These are phyloP conservation scores for Colletotrichum spinosum DNA, from an alignment of 2,329 filamentous ascomycete genomes.

Conservation along the genomic window DNA sequence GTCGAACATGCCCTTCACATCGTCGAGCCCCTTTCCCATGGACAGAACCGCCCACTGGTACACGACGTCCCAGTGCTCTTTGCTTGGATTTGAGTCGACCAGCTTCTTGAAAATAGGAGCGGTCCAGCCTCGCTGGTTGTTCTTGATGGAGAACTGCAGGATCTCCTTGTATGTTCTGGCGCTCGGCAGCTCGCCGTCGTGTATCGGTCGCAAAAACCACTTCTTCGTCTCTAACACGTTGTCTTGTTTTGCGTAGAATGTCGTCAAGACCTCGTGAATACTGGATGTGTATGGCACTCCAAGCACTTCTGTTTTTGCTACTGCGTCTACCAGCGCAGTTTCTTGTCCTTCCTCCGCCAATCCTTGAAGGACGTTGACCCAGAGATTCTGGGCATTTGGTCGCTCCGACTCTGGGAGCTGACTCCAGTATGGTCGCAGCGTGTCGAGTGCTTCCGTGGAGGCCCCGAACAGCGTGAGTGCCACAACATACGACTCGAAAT, in stretches of 20 bases:
- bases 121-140: conserved; percentile 71
- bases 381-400: conserved; percentile 49
- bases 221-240: conserved; percentile 70
- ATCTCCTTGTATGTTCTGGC: conserved; percentile 63
- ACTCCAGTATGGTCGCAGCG: conserved; percentile 45
- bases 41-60: conserved; percentile 81
- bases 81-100: conserved; percentile 58
- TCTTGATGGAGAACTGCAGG: conserved; percentile 71
- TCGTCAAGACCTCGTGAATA: conserved; percentile 67
- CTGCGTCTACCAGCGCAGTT: conserved; percentile 66
- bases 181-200: conserved; percentile 53
- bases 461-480: conserved; percentile 66
- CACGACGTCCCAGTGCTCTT: conserved; percentile 76
- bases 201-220: conserved; percentile 73
- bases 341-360: conserved; percentile 71
- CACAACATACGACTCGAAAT: conserved; percentile 58
- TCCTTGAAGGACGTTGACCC: conserved; percentile 68
- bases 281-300: conserved; percentile 57
- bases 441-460: conserved; percentile 61
- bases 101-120: conserved; percentile 67
- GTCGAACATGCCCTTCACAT: conserved; percentile 78
- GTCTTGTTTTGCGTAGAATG: conserved; percentile 70
- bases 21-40: conserved; percentile 75
- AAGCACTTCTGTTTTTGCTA: conserved; percentile 62
- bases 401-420: conserved; percentile 20